Conservation (phyloP, 2,329 filamentous ascomycete species). For the Ilyonectria mors-panacis region DNA sequence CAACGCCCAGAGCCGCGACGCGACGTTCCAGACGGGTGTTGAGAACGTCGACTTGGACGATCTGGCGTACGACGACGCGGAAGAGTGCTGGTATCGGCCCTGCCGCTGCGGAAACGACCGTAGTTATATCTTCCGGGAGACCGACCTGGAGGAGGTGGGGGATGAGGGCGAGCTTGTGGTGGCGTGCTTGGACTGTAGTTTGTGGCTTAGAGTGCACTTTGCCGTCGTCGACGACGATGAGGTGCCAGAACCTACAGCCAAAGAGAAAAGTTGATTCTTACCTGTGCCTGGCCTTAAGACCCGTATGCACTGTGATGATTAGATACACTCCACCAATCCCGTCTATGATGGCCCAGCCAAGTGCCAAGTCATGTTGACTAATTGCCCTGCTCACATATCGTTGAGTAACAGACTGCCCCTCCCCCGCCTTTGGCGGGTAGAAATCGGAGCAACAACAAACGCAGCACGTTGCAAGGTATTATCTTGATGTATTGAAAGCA, state of each 20-base stretch:
- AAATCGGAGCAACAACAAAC: slow-evolving; percentile 6
- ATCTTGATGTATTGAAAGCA: slow-evolving; percentile 57
- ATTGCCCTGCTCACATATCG: background rate
- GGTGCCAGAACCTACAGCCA: slow-evolving; percentile 27
- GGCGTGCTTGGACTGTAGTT: slow-evolving; percentile 76
- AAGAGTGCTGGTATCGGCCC: slow-evolving; percentile 66
- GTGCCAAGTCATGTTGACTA: background rate
- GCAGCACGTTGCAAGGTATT: slow-evolving; percentile 33
- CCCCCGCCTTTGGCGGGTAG: slow-evolving; percentile 7
- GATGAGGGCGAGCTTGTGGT: slow-evolving; percentile 74
- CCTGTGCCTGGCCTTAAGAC: background rate
- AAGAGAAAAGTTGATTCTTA: slow-evolving; percentile 43
- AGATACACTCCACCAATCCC: background rate
- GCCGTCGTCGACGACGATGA: slow-evolving; percentile 61
- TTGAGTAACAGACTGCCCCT: slow-evolving; percentile 1
- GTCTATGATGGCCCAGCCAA: background rate
- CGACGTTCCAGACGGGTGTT: slow-evolving; percentile 69
- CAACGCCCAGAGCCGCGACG: slow-evolving; percentile 32
- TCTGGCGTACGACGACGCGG: slow-evolving; percentile 65
- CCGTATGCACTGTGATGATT: background rate
- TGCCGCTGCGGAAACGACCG: slow-evolving; percentile 76
- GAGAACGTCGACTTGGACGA: slow-evolving; percentile 78
- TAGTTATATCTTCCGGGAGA: slow-evolving; percentile 72
- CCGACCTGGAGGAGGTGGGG: slow-evolving; percentile 71
- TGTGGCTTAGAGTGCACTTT: slow-evolving; percentile 77